These are phyloP conservation scores for Coniochaeta sp. DNA, from an alignment of 2,329 filamentous ascomycete genomes.

Conservation along the genomic window DNA sequence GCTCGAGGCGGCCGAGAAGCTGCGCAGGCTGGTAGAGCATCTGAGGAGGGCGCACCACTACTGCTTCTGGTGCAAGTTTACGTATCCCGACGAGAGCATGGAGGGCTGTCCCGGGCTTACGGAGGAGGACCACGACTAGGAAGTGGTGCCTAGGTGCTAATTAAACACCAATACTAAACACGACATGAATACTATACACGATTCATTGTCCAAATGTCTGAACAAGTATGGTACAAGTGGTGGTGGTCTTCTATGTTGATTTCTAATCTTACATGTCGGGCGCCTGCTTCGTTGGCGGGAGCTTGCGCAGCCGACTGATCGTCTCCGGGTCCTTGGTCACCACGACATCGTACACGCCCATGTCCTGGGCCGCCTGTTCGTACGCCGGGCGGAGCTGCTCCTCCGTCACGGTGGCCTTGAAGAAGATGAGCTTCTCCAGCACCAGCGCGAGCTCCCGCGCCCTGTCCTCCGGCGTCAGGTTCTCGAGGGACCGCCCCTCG, in stretches of 20 bases:
- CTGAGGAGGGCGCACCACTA: conserved; percentile 68
- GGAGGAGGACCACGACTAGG: conserved; percentile 70
- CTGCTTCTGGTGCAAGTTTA: conserved; percentile 94
- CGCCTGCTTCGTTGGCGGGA: neutral
- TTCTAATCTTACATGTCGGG: neutral
- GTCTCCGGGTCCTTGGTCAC: conserved; percentile 9
- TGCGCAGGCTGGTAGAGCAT: conserved; percentile 60
- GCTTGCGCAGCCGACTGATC: conserved; percentile 6
- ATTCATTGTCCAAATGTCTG: neutral
- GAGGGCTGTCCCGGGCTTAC: conserved; percentile 82
- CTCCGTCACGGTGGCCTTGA: conserved; percentile 1
- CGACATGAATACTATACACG: neutral
- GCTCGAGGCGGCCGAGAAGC: conserved; percentile 56
- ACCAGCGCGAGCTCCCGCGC: neutral
- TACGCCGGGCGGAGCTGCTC: neutral
- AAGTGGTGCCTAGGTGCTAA: too few species aligned
- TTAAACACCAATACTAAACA: neutral
- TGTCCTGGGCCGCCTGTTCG: conserved; percentile 16
- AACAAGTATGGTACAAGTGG: neutral
- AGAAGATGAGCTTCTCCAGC: conserved; percentile 1
- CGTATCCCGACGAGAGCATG: conserved; percentile 66
- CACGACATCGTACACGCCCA: conserved; percentile 20
- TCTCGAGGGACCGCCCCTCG: conserved; percentile 7
- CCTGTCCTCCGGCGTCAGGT: conserved; percentile 14
- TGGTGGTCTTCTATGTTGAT: neutral